Percentiles rank a stretch among this genome's conserved stretches.
Evolutionary conservation across 768 basidiomycete species (phyloP).

Genomic region (Hysterangium stoloniferum): DNA sequence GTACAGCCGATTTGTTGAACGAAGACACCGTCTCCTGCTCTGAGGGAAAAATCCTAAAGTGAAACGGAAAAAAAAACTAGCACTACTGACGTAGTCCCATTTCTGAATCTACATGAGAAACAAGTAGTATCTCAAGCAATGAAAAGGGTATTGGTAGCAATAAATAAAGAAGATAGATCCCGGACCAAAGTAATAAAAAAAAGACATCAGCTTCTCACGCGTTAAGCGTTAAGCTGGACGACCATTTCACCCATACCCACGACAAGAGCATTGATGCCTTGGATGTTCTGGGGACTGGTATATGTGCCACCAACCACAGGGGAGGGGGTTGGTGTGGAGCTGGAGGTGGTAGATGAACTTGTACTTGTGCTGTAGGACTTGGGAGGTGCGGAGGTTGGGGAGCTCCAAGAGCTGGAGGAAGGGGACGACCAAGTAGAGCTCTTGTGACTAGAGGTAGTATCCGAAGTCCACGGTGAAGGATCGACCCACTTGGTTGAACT

Average conservation of each 20-base stretch:
- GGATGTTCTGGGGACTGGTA: background rate
- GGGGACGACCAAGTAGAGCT: background rate
- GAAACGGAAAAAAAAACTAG: too few relatives aligned
- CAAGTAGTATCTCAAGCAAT: too few relatives aligned
- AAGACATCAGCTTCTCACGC: background rate
- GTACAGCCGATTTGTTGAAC: too few relatives aligned
- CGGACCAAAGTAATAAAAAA: background rate
- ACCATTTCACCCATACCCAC: background rate
- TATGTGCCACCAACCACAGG: background rate
- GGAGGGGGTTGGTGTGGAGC: background rate
- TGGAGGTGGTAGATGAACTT: slow-evolving; percentile 20
- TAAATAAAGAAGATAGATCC: slow-evolving; percentile 1
- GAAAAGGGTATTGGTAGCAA: background rate
- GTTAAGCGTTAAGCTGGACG: background rate
- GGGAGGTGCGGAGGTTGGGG: slow-evolving; percentile 13
- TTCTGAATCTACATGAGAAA: too few relatives aligned
- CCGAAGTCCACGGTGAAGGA: slow-evolving; percentile 9
- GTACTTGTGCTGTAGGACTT: slow-evolving; percentile 13
- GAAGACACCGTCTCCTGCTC: too few relatives aligned
- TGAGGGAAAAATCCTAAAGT: too few relatives aligned
- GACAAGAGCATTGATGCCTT: background rate
- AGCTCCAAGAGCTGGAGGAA: slow-evolving; percentile 10
- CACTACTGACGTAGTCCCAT: too few relatives aligned
- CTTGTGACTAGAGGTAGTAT: slow-evolving; percentile 13
- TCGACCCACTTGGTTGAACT: slow-evolving; percentile 7